Base-by-base conservation (phyloP, 1,139 yeast species). In the Groenewaldozyma auringiensis region DNA sequence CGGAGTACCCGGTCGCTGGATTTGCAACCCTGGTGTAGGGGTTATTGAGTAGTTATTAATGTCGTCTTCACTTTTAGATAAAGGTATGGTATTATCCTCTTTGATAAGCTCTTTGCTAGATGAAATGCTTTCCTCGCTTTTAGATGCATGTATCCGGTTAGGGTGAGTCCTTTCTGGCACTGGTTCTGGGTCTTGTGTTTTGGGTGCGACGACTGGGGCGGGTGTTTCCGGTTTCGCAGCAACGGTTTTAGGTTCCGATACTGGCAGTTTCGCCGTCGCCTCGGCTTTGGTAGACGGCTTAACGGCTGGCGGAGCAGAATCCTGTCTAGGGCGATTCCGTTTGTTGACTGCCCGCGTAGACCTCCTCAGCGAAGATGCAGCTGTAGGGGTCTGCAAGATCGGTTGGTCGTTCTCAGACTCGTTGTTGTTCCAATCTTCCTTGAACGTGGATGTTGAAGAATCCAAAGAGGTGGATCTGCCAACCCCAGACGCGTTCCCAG, bases 301-400 rank as follows among this genome's bases (percentile, higher is more conserved):
- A 9, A 27, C 14, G 4, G 41, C 21, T 9, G 41, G 41, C 3
- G 42, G 42, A 27, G 42, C 25, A 3, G 42, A 40, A 29, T 31
- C 34, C 22, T 40, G 32, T 21, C 34, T 37, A 21, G 41, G 33
- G n/a, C 41, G 14, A 16, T 38, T 21, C 17, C 33, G 36, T 41
- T 53, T 55, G 47, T 59, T 58, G 29, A 58, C 46, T 3, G 63
- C 60, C 34, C 58, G 47, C 1, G 62, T 58, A 2, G 63, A 53
- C 21, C 64, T 46, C 9, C 62, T 49, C 32, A 60, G 51, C 4
- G 64, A 60, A 4, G 60, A 51, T 9, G 38, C 38, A 18, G 34
- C 44, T 41, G 35, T 60, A 2, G 60, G 60, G 0, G 61, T 50
- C 8, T 61, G 54, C 42, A 60, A 45, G 20, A 60, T 57, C 2